A percentile compares a stretch with the other conserved stretches of the same genome.
Evolutionary conservation across 2,329 filamentous ascomycete genomes (phyloP).

Genomic region (Phaeosphaeria sp.): DNA sequence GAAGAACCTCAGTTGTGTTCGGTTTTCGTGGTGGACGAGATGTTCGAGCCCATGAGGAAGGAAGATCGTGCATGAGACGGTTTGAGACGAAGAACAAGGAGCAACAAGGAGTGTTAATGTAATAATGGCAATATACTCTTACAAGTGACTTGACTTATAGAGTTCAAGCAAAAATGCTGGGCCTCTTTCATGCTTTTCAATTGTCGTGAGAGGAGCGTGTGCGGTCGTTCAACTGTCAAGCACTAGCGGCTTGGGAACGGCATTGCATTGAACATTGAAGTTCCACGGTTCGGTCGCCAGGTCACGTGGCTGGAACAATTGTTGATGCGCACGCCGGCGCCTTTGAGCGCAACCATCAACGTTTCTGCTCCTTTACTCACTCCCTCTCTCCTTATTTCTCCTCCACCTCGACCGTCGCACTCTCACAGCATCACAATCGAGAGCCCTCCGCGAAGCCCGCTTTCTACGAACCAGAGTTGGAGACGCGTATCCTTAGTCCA

Average conservation of each 20-base stretch:
- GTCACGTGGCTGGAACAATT: background rate
- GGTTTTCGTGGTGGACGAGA: no score
- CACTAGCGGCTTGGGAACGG: background rate
- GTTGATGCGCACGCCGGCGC: constrained; percentile 5
- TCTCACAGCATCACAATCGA: constrained; percentile 22
- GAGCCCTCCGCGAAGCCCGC: constrained; percentile 17
- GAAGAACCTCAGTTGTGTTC: no score
- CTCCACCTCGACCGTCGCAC: constrained; percentile 14
- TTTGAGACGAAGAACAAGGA: background rate
- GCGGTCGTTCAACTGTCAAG: background rate
- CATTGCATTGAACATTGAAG: no score
- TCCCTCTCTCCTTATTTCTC: constrained; percentile 7
- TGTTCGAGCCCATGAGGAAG: no score
- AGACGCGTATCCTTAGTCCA: constrained; percentile 37
- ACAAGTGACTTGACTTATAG: background rate
- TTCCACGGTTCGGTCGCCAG: background rate
- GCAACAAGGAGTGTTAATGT: no score
- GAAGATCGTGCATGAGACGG: no score
- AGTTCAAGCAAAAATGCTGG: background rate
- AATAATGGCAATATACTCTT: no score
- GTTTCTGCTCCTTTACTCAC: constrained; percentile 6
- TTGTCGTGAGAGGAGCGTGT: background rate
- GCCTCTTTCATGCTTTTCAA: background rate
- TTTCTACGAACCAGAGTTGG: constrained; percentile 12
- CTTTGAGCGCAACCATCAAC: constrained; percentile 6